Evolutionary conservation across 2,329 filamentous ascomycete genomes (phyloP).

Genomic region (Grosmannia huntii): DNA sequence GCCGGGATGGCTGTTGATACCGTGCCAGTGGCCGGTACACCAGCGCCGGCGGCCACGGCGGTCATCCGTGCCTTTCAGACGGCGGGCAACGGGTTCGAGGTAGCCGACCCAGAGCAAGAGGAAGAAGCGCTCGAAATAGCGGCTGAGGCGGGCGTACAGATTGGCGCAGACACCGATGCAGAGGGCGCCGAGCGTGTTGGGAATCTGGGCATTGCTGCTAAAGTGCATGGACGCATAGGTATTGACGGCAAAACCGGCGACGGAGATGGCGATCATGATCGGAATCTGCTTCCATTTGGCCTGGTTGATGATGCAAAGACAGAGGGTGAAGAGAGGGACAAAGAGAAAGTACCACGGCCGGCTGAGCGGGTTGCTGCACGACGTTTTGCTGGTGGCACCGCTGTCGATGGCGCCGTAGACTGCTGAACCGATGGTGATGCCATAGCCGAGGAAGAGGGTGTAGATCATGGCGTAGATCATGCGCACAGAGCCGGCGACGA

Average conservation of each 20-base stretch:
- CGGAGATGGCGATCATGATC: constrained; percentile 60
- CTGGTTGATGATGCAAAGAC: constrained; percentile 50
- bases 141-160: constrained; percentile 58
- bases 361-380: constrained; percentile 24
- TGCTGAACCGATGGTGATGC: constrained; percentile 53
- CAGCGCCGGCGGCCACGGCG: not conserved
- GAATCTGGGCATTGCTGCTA: constrained; percentile 57
- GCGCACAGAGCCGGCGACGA: constrained; percentile 58
- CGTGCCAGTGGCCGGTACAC: not conserved
- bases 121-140: constrained; percentile 41
- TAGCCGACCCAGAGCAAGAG: constrained; percentile 40
- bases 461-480: constrained; percentile 67
- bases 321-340: constrained; percentile 55
- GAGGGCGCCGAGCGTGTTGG: constrained; percentile 65
- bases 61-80: constrained; percentile 5
- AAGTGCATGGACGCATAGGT: constrained; percentile 59
- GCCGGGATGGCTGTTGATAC: not conserved
- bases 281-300: constrained; percentile 69
- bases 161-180: constrained; percentile 68
- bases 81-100: constrained; percentile 26
- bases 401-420: constrained; percentile 49
- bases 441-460: constrained; percentile 59
- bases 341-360: constrained; percentile 42
- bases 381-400: constrained; percentile 32
- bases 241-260: constrained; percentile 64